A percentile compares a stretch with the other conserved stretches of the same genome.
Evolutionary conservation across 306 rosid genomes (phyloP).

Genomic region (Echinosophora koreensis): DNA sequence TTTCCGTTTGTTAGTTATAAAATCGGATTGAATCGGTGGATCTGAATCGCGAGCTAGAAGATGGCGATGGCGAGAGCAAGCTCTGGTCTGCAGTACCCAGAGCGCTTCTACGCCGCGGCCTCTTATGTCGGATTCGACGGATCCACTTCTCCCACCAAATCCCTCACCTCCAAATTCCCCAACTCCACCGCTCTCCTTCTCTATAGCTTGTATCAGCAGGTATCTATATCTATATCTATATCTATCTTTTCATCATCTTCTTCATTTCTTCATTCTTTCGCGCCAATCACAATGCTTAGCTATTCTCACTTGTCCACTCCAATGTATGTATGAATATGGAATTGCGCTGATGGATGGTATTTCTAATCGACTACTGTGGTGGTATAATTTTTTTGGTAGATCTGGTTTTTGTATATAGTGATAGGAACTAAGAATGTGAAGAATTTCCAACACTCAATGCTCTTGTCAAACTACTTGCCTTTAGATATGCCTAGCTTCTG

Average conservation of each 20-base stretch:
- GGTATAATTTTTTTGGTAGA: constrained; percentile 47
- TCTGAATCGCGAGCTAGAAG: not conserved
- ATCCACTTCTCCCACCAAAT: constrained; percentile 77
- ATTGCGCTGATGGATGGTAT: not conserved
- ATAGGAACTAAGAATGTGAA: not conserved
- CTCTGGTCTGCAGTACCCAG: constrained; percentile 93
- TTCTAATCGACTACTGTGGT: not conserved
- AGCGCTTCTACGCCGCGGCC: constrained; percentile 93
- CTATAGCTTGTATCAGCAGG: constrained; percentile 89
- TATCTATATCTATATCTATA: not conserved
- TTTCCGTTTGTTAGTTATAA: too few relatives aligned
- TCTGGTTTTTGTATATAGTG: constrained; percentile 48
- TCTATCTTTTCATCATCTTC: not conserved
- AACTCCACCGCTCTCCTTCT: constrained; percentile 82
- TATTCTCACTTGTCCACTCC: not conserved
- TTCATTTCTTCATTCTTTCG: not conserved
- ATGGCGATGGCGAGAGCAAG: constrained; percentile 79
- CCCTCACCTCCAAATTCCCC: constrained; percentile 78
- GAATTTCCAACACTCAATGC: not conserved
- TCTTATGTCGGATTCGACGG: constrained; percentile 88
- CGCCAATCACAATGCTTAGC: not conserved
- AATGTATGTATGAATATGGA: not conserved
- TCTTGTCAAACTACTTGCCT: not conserved
- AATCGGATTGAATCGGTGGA: not conserved
- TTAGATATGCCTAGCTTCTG: constrained; percentile 8